Base-by-base conservation (phyloP, 140 eudicot species). In the Ambrosia hybrid region DNA sequence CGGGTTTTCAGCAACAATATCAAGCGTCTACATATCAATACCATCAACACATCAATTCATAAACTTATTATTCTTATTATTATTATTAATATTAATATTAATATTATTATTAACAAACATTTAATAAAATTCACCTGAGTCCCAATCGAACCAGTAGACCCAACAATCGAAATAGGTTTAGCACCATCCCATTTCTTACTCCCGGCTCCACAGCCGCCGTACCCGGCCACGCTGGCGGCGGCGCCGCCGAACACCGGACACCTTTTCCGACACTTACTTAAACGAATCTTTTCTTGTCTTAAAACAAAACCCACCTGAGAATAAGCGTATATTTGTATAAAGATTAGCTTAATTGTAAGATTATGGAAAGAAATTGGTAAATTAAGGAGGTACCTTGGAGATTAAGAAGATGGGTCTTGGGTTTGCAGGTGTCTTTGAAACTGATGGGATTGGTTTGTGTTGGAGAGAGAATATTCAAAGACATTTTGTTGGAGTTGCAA, bases 161-260 rank as follows among this genome's bases (percentile, higher is more conserved):
- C 98, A 73, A 92, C 88, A 65, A 92, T 80, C 3, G 98, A 87
- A 48, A 92, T 89, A 57, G 98, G 98, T 81, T 92, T 92, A 1
- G 88, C 95, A 14, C 98, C 98, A 9, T 87, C 89, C 96, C 98
- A 92, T 60, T 67, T 82, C 88, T 76, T 87, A 6, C 70, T 81
- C 14, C 92, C 0, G 90, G 84, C 72, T 92, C 96, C 6, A 65
- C 83, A 0, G 81, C 81, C 52, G 98, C 98, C 34, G 87, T 80
- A 14, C 98, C 98, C 1, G 98, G 96, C 98, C 98, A 92, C 6
- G 98, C 98, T 39, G 98, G 92, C 55, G 98, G 98, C 48, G 94
- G 96, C 4, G 82, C 13, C 81, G 80, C 82, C 83, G 98, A 92
- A 83, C 98, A 92, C 4, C 83, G 83, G 53, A 92, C 68, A 65